Evolutionary conservation across 2,329 filamentous ascomycete species (phyloP).

Genomic region (Aspergillus aculeatinus): DNA sequence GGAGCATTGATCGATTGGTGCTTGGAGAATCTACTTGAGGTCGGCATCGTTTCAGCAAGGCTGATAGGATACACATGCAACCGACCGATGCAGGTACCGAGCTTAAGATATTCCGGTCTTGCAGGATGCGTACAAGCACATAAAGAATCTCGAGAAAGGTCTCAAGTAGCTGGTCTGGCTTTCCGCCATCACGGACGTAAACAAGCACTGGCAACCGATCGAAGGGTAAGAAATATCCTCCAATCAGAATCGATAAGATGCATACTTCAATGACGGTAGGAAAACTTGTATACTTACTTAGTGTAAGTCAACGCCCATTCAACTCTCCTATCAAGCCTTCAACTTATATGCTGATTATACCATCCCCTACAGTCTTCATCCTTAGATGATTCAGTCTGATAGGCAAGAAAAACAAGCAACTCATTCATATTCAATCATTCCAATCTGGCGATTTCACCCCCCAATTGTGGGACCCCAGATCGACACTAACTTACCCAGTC

Average conservation of each 20-base stretch:
- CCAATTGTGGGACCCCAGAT: not conserved
- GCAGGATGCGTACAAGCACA: not conserved
- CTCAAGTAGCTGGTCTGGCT: too few relatives aligned
- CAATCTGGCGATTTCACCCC: not conserved
- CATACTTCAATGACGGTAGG: too few relatives aligned
- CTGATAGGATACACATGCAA: not conserved
- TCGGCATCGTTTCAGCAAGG: not conserved
- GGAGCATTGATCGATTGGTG: not conserved
- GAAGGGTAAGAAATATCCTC: too few relatives aligned
- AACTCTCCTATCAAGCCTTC: too few relatives aligned
- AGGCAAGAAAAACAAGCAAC: not conserved
- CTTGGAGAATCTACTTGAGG: not conserved
- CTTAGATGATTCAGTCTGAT: not conserved
- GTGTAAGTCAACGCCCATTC: too few relatives aligned
- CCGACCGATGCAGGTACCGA: not conserved
- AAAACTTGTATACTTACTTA: too few relatives aligned
- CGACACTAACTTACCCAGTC: not conserved
- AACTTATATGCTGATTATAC: too few relatives aligned
- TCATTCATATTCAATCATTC: not conserved
- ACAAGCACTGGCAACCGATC: too few relatives aligned
- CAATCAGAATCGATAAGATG: too few relatives aligned
- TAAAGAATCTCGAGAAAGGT: too few relatives aligned
- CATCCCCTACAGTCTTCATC: not conserved
- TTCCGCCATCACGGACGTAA: too few relatives aligned
- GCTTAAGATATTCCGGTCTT: not conserved